Evolutionary conservation across 2,329 filamentous ascomycete genomes (phyloP), one percentile per base, ranked within the genome.

Genomic region (Lachnellula suecica): DNA sequence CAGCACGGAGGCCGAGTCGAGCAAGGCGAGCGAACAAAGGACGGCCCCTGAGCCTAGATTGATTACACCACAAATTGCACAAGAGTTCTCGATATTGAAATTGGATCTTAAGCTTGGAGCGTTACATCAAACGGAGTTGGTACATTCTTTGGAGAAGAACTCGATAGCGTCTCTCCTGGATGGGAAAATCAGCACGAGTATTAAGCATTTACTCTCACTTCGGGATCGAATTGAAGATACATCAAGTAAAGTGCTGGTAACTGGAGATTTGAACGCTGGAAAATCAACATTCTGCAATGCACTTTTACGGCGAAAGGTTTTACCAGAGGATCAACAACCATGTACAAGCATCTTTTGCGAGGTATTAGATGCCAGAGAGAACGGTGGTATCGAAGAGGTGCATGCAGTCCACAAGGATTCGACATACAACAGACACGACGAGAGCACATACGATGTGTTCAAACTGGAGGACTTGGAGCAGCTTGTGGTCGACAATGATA

Each of bases 231-330:
- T 99, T 57, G 94, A 97, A 68, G 94, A 99, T 70, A 97, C 91
- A 0, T 90, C 93, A 4, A 97, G 93, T 72, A 99, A 99, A 70
- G 94, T 99, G 1, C 74, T 99, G 52, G 86, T 99, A 17, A 99
- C 94, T 0, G 94, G 94, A 65, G 94, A 99, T 68, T 73, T 99
- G 49, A 99, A 99, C 67, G 93, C 94, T 8, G 94, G 94, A 66
- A 99, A 99, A 69, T 99, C 94, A 4, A 99, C 94, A 1, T 99
- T 99, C 65, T 99, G 94, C 74, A 99, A 99, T 71, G 94, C 94
- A n/a, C 76, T 99, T 2, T 74, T 99, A 37, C 87, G 94, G 55
- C 84, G 92, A 57, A 97, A 97, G 71, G 83, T 99, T 24, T 74
- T 99, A 4, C 94, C 94, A 0, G 94, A 97, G 71, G 94, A 99